Conservation (phyloP, 1,284 basidiomycete species). For the Gomphus bonarii region DNA sequence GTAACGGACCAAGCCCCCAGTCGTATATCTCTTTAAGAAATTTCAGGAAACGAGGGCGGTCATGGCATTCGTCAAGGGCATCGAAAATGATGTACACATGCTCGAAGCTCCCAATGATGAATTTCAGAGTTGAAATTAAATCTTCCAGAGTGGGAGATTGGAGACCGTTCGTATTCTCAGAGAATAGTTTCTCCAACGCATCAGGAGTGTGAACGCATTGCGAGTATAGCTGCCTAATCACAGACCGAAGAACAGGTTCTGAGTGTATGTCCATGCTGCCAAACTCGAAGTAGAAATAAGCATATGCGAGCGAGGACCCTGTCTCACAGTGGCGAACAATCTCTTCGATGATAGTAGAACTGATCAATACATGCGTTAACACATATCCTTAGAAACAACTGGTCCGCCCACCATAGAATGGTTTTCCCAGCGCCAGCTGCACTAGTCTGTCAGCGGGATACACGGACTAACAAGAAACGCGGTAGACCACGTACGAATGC, state of each 20-base stretch:
- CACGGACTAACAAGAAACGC: background rate
- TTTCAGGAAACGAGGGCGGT: background rate
- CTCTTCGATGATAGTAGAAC: background rate
- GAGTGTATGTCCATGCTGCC: background rate
- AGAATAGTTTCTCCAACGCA: background rate
- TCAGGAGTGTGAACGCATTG: background rate
- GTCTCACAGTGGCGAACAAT: background rate
- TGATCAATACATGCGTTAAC: background rate
- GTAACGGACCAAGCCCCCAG: background rate
- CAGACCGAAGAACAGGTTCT: background rate
- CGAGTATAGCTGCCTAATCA: background rate
- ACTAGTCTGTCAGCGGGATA: background rate
- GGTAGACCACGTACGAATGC: background rate
- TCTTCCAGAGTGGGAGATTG: background rate
- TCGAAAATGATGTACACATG: background rate
- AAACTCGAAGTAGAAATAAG: background rate
- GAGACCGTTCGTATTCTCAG: background rate
- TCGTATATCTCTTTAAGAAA: background rate
- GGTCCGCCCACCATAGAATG: background rate
- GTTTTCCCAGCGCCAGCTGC: slow-evolving; percentile 1
- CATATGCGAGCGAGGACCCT: background rate
- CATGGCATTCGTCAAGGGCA: background rate
- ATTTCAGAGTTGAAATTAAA: background rate
- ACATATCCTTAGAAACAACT: background rate
- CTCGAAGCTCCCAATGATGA: background rate